Evolutionary conservation across 169 alveolate genomes (phyloP).

Genomic region (Eimeria mitis): DNA sequence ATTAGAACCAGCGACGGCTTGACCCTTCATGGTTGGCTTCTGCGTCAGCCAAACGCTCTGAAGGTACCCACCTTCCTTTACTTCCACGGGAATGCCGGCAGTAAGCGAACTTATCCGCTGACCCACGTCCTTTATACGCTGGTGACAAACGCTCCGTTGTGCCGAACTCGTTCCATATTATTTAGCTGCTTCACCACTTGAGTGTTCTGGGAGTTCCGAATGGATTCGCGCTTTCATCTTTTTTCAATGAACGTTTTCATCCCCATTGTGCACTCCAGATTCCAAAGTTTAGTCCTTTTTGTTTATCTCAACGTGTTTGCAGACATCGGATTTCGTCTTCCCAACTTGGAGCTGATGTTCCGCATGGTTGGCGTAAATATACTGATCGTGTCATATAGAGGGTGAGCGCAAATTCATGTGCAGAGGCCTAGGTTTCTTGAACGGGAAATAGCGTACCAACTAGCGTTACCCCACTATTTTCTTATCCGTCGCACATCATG

Average conservation of each 20-base stretch:
- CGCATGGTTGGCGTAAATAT: slow-evolving; percentile 56
- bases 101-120: slow-evolving; percentile 4
- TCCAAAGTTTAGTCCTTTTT: not conserved
- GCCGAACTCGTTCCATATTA: not conserved
- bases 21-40: slow-evolving; percentile 71
- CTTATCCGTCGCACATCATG: not conserved
- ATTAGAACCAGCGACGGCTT: slow-evolving; percentile 73
- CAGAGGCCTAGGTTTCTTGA: not conserved
- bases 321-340: slow-evolving; percentile 60
- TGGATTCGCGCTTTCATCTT: not conserved
- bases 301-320: not conserved
- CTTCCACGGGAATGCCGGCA: slow-evolving; percentile 84
- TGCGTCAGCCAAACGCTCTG: slow-evolving; percentile 45
- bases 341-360: slow-evolving; percentile 63
- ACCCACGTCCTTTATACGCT: not conserved
- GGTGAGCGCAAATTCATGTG: slow-evolving; percentile 28
- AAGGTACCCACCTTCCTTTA: slow-evolving; percentile 80
- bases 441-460: not conserved
- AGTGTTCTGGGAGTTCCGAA: not conserved
- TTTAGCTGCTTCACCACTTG: not conserved
- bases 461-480: not conserved
- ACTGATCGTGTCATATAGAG: slow-evolving; percentile 78
- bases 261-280: not conserved
- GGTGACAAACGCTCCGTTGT: not conserved
- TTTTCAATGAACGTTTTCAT: not conserved